Conservation (phyloP, 2,329 filamentous ascomycete species). For the Penicillium sumatraense region DNA sequence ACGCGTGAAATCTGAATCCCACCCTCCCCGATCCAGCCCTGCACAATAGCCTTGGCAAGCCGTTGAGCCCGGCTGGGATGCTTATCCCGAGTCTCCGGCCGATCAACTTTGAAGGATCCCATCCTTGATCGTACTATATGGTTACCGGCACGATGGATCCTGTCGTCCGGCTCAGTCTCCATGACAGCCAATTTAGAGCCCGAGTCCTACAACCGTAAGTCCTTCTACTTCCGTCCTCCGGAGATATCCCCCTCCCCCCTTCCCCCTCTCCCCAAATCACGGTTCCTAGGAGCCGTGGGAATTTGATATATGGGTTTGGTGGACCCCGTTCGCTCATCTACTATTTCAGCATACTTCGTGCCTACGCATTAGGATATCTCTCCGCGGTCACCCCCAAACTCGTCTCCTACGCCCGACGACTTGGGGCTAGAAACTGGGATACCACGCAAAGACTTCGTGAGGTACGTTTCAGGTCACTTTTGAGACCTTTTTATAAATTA, state of each 20-base stretch:
- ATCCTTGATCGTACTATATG: too few species aligned
- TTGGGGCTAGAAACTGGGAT: conserved; percentile 38
- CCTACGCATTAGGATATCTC: conserved; percentile 55
- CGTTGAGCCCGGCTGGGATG: conserved; percentile 18
- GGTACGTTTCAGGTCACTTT: conserved; percentile 34
- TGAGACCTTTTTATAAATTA: background rate
- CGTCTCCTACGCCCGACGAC: conserved; percentile 41
- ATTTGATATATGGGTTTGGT: background rate
- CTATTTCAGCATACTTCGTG: conserved; percentile 47
- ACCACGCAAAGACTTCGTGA: conserved; percentile 39
- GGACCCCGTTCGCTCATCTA: conserved; percentile 10
- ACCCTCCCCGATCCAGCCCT: conserved; percentile 2
- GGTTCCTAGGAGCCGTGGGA: background rate
- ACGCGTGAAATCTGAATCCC: conserved; percentile 8
- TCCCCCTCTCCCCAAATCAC: background rate
- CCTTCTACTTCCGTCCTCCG: background rate
- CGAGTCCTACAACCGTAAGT: conserved; percentile 42
- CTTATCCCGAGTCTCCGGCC: conserved; percentile 20
- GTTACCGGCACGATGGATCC: conserved; percentile 32
- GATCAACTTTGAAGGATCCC: too few species aligned
- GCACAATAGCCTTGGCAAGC: conserved; percentile 4
- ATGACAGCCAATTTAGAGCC: conserved; percentile 25
- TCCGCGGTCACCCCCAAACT: conserved; percentile 53
- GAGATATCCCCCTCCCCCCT: background rate
- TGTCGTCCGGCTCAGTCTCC: conserved; percentile 24